Evolutionary conservation across 164 flowering plant species (phyloP).

Genomic region (Liquidambar formosana): DNA sequence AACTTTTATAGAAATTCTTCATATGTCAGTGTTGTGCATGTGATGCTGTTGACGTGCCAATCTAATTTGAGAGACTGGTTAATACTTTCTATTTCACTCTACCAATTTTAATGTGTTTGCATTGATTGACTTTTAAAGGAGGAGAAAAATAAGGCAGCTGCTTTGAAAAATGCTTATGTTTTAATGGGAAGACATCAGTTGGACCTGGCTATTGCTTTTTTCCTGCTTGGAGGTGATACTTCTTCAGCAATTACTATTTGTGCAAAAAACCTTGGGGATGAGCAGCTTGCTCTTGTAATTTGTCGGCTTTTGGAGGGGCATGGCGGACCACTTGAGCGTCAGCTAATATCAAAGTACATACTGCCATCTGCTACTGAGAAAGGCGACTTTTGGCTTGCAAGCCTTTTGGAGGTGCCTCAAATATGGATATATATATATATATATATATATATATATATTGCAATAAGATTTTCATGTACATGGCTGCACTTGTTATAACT

Average conservation of each 20-base stretch:
- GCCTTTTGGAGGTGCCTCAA: constrained; percentile 72
- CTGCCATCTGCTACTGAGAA: constrained; percentile 79
- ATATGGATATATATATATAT: not conserved
- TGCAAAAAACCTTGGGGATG: constrained; percentile 88
- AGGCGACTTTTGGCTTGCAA: constrained; percentile 82
- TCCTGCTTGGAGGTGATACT: constrained; percentile 94
- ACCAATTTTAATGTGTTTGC: constrained; percentile 1
- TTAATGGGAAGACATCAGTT: constrained; percentile 93
- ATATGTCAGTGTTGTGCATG: not conserved
- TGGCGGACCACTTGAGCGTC: constrained; percentile 65
- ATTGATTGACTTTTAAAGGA: constrained; percentile 46
- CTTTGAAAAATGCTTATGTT: constrained; percentile 97
- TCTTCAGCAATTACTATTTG: constrained; percentile 85
- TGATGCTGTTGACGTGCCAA: constrained; percentile 3
- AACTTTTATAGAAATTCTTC: not conserved
- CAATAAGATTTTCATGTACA: not conserved
- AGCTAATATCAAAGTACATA: constrained; percentile 63
- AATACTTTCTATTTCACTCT: not conserved
- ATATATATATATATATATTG: not conserved
- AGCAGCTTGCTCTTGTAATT: constrained; percentile 94
- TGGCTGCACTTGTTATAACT: constrained; percentile 6
- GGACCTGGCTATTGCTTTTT: constrained; percentile 92
- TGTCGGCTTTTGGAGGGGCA: constrained; percentile 84
- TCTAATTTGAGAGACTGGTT: not conserved
- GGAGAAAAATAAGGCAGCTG: constrained; percentile 93